Percentiles rank a stretch among this genome's conserved stretches.
Conservation (phyloP, 495 filamentous ascomycete genomes). For the Clohesyomyces aquaticus region DNA sequence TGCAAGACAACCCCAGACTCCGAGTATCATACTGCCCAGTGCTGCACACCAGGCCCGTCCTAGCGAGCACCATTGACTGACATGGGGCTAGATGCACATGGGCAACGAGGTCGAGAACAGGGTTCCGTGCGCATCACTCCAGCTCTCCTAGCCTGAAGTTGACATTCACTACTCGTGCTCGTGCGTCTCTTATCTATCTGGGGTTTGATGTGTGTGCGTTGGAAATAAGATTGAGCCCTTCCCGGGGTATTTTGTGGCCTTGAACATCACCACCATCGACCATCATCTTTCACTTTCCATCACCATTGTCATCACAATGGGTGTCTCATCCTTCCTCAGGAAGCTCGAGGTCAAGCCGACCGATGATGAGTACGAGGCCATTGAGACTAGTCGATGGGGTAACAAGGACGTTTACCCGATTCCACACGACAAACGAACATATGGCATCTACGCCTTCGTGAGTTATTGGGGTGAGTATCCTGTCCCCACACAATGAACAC, state of each 20-base stretch:
- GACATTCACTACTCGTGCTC: not conserved
- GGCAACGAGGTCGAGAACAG: not conserved
- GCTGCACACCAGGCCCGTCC: not conserved
- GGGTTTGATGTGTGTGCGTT: not conserved
- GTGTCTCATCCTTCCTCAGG: constrained; percentile 1
- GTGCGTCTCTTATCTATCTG: not conserved
- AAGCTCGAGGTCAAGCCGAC: constrained; percentile 8
- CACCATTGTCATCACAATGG: not conserved
- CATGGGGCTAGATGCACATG: not conserved
- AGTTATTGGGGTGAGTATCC: constrained; percentile 3
- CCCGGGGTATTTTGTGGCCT: not conserved
- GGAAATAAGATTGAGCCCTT: not conserved
- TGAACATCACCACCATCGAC: not conserved
- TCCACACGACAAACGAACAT: constrained; percentile 20
- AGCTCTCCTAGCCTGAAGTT: not conserved
- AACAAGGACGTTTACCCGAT: constrained; percentile 16
- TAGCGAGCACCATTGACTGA: not conserved
- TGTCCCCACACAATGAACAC: not conserved
- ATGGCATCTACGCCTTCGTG: constrained; percentile 6
- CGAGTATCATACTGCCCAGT: too few relatives aligned
- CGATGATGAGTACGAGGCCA: constrained; percentile 8
- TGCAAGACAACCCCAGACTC: too few relatives aligned
- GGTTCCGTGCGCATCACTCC: not conserved
- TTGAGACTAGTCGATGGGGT: not conserved
- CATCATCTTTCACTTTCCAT: not conserved